Base-by-base conservation (phyloP, 164 flowering plant genomes). In the Chloranthus sessilifolius region DNA sequence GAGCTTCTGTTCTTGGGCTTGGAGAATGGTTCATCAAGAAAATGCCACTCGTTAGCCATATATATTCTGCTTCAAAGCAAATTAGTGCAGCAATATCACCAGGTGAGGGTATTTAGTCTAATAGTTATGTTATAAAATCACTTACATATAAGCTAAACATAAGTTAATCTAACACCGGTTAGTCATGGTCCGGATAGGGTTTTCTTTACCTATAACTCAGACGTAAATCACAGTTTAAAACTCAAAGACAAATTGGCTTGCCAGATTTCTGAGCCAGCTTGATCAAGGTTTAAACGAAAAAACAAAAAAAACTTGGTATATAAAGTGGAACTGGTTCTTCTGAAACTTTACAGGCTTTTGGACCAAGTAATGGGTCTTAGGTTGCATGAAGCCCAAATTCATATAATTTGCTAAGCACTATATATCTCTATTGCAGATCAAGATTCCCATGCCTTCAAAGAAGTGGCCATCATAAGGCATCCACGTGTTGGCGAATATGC, bases 401-500 rank as follows among this genome's bases (percentile, higher is more conserved):
- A 33, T 33, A 7, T 7, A 33, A 33, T 33, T 33, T 33, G 36
- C 36, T 7, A 33, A 12, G 36, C 36, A 7, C 12, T 7, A 33
- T 33, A 7, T 33, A 33, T 33, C 12, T 33, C 12, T 34, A n/a
- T 44, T 58, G 5, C 68, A 78, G 87, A 74, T 57, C 67, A 74
- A 59, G 64, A 50, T 27, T 69, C 82, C 5, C 64, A 68, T 1
- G 79, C 88, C 28, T 82, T 82, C 70, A 82, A 82, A 61, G 84
- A 81, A 67, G 82, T 79, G 43, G 82, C 82, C 10, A 77, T 82
- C 27, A 65, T 82, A 50, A 75, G 74, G 58, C 88, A 82, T 66
- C 88, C 88, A 3, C 81, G 79, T 6, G 33, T 69, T 38, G 88
- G 85, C 2, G 88, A 82, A 48, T 82, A 77, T 63, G 80, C 82